A percentile compares a stretch with the other conserved stretches of the same genome.
phyloP scores from a whole-genome alignment of 148 eudicot genomes.

The Cornus kousa region DNA sequence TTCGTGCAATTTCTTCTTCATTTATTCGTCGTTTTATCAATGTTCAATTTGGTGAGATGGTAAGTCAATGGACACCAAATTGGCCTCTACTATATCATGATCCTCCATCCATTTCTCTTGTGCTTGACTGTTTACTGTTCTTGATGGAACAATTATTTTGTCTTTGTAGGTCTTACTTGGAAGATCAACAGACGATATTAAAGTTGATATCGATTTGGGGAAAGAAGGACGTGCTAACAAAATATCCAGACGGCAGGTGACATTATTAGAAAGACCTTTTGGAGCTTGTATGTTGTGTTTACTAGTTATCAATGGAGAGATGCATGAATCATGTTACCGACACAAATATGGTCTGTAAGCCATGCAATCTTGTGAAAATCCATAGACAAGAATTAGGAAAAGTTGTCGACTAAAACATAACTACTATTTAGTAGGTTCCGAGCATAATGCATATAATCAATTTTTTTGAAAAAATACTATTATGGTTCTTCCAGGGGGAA shows the following conservation, averaged over 20 bases:
- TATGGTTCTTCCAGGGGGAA: neutral
- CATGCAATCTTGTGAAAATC: neutral
- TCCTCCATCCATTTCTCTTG: constrained; percentile 1
- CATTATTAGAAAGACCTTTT: constrained; percentile 3
- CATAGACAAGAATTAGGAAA: neutral
- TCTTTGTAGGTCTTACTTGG: constrained; percentile 74
- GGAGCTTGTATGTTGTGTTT: neutral
- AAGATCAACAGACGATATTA: constrained; percentile 70
- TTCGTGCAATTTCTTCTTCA: neutral
- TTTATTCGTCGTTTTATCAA: neutral
- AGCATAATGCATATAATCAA: neutral
- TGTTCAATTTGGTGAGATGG: neutral
- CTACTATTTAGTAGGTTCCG: neutral
- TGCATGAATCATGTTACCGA: neutral
- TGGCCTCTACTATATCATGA: neutral
- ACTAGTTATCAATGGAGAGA: neutral
- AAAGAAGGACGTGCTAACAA: constrained; percentile 80
- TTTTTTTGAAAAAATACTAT: neutral
- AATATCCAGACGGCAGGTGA: constrained; percentile 92
- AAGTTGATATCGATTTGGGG: constrained; percentile 78
- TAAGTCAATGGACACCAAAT: neutral
- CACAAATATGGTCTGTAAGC: neutral
- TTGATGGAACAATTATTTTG: neutral
- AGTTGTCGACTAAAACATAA: neutral
- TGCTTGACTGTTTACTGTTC: constrained; percentile 2